phyloP scores from a whole-genome alignment of 129 eudicot genomes.

The Scalesia atractyloides region DNA sequence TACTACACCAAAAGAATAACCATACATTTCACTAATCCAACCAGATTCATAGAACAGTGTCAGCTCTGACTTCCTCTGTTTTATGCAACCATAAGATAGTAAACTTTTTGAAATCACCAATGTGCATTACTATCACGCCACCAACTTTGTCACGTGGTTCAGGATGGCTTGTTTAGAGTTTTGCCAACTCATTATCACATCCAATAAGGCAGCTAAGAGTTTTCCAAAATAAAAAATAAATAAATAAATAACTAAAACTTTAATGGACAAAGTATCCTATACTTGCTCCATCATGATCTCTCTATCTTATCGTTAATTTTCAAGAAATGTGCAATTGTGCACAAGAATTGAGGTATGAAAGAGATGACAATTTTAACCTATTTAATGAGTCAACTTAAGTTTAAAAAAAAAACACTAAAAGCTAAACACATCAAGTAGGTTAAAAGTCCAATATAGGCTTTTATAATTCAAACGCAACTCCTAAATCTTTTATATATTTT shows the following conservation, averaged over 20 bases:
- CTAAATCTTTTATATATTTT: background rate
- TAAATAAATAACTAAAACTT: background rate
- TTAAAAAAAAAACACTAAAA: background rate
- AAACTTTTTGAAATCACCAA: constrained; percentile 78
- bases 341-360: background rate
- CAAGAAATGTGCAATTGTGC: background rate
- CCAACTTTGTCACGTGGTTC: constrained; percentile 96
- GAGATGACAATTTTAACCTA: background rate
- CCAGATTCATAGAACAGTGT: constrained; percentile 82
- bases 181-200: constrained; percentile 87
- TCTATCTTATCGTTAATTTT: background rate
- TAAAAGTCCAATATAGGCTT: background rate
- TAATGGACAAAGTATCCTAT: background rate
- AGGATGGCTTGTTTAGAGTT: constrained; percentile 85
- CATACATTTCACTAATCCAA: constrained; percentile 99
- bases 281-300: background rate
- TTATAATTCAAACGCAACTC: background rate
- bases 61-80: constrained; percentile 96
- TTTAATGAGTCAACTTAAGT: background rate
- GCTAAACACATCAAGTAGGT: background rate
- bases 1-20: constrained; percentile 93
- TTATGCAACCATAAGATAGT: constrained; percentile 86
- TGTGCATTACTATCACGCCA: constrained; percentile 91
- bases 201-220: constrained; percentile 79
- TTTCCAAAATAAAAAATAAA: background rate